Conservation (phyloP, 768 basidiomycete species). For the Xerocomus potaroensis region DNA sequence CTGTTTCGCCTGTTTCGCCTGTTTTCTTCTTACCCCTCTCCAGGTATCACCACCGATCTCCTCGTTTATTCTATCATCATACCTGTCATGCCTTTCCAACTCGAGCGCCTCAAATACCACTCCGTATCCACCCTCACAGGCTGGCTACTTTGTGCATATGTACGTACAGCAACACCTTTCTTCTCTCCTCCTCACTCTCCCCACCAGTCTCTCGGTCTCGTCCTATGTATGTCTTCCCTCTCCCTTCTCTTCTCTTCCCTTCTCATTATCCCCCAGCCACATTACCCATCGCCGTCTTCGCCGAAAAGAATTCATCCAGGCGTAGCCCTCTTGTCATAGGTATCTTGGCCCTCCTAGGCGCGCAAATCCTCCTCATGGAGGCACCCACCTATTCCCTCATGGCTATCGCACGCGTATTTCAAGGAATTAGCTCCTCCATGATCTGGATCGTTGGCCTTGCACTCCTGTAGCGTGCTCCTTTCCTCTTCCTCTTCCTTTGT, state of each 20-base stretch:
- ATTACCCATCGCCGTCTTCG: conserved; percentile 52
- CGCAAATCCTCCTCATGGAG: conserved; percentile 61
- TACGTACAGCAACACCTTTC: conserved; percentile 32
- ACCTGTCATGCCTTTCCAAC: conserved; percentile 61
- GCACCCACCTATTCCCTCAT: conserved; percentile 53
- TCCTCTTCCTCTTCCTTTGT: neutral
- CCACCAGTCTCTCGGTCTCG: conserved; percentile 51
- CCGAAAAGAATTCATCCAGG: conserved; percentile 47
- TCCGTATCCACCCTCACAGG: conserved; percentile 49
- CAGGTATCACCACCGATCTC: conserved; percentile 45
- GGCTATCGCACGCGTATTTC: conserved; percentile 54
- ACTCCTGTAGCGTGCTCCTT: conserved; percentile 39
- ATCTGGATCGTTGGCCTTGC: conserved; percentile 63
- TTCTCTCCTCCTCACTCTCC: neutral
- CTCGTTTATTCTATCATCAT: conserved; percentile 61
- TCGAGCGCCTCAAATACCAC: conserved; percentile 44
- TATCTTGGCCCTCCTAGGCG: conserved; percentile 45
- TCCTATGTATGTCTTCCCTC: conserved; percentile 39
- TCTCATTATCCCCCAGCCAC: conserved; percentile 37
- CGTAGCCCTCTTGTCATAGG: conserved; percentile 48
- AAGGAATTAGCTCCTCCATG: conserved; percentile 57
- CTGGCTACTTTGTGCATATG: conserved; percentile 60
- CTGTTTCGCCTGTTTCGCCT: neutral
- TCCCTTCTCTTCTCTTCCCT: neutral
- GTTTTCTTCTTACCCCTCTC: neutral